Evolutionary conservation across 805 yeast genomes (phyloP).

Genomic region (Saturnispora quitensis): DNA sequence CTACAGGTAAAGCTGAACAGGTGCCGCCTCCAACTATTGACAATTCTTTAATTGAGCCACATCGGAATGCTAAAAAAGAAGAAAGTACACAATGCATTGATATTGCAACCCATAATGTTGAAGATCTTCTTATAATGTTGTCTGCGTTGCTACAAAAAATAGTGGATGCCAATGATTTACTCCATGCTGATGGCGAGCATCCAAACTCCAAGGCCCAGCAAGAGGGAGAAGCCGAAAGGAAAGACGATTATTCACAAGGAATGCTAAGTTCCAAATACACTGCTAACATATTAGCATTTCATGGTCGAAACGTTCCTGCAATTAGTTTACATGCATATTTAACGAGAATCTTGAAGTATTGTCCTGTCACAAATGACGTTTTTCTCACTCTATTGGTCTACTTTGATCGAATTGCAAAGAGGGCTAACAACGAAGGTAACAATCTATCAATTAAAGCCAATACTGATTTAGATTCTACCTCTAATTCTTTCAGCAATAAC

Average conservation of each 20-base stretch:
- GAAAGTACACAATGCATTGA: slow-evolving; percentile 26
- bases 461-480: background rate
- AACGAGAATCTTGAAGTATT: slow-evolving; percentile 84
- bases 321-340: slow-evolving; percentile 84
- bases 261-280: slow-evolving; percentile 36
- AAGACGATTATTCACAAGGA: slow-evolving; percentile 12
- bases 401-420: slow-evolving; percentile 86
- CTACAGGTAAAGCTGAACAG: background rate
- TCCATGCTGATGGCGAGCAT: slow-evolving; percentile 46
- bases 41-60: background rate
- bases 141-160: slow-evolving; percentile 79
- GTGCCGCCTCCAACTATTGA: background rate
- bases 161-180: slow-evolving; percentile 79
- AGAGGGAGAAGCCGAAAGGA: slow-evolving; percentile 13
- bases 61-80: background rate
- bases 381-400: slow-evolving; percentile 83
- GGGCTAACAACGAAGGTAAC: slow-evolving; percentile 44
- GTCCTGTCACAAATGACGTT: slow-evolving; percentile 98
- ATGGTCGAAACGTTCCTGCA: slow-evolving; percentile 95
- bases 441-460: slow-evolving; percentile 9
- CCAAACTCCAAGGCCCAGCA: slow-evolving; percentile 6
- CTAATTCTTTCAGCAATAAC: slow-evolving; percentile 15
- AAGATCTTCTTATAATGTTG: slow-evolving; percentile 74
- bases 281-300: slow-evolving; percentile 78
- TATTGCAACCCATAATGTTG: slow-evolving; percentile 75